Evolutionary conservation across 176 grass and related monocot species (phyloP).

Genomic region (Zea luxurians): DNA sequence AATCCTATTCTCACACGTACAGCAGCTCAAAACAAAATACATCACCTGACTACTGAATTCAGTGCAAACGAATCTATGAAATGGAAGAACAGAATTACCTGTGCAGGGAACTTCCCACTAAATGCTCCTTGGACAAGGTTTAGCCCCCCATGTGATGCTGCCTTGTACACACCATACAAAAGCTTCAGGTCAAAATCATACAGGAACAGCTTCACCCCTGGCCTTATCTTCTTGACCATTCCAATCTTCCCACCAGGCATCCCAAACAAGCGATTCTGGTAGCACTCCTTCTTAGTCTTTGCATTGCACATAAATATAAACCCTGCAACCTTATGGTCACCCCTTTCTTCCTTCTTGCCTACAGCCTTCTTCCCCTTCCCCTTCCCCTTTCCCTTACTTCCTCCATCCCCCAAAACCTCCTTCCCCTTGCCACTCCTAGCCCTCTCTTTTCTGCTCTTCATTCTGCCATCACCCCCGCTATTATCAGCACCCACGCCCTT

Average conservation of each 20-base stretch:
- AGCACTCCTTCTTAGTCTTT: conserved; percentile 74
- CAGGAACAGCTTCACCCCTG: conserved; percentile 57
- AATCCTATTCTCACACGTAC: conserved; percentile 1
- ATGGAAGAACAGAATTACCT: conserved; percentile 53
- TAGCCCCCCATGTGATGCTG: conserved; percentile 49
- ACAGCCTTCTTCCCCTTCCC: background rate
- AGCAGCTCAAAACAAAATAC: conserved; percentile 16
- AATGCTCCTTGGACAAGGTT: conserved; percentile 55
- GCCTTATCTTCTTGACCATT: conserved; percentile 56
- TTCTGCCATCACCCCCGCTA: background rate
- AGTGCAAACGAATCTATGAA: conserved; percentile 9
- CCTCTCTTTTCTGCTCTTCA: conserved; percentile 24
- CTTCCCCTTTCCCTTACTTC: background rate
- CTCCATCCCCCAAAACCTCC: no score
- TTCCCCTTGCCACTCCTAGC: background rate
- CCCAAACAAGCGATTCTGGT: conserved; percentile 52
- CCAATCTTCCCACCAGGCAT: conserved; percentile 52
- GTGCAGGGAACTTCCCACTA: conserved; percentile 56
- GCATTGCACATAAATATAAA: conserved; percentile 85
- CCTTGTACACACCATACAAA: conserved; percentile 71
- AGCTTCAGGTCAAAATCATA: conserved; percentile 86
- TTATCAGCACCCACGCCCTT: conserved; percentile 16
- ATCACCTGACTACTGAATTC: background rate
- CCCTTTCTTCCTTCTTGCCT: conserved; percentile 18
- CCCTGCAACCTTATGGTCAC: conserved; percentile 37